Evolutionary conservation across 1,139 yeast species (phyloP).

Genomic region (Kodamaea derodonti): DNA sequence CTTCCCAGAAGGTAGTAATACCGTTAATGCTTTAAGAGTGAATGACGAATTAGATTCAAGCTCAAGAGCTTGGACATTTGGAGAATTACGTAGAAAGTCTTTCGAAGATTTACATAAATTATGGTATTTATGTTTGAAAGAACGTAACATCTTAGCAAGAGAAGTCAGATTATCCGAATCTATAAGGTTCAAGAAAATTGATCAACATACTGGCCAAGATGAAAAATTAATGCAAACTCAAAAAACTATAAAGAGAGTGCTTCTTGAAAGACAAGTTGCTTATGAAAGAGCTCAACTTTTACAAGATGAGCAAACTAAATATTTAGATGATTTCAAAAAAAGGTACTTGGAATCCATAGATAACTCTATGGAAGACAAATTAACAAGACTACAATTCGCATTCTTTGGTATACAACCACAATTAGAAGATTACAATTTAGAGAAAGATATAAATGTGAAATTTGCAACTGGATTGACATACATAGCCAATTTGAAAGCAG

Average conservation of each 20-base stretch:
- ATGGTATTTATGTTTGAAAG: constrained; percentile 86
- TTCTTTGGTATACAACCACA: constrained; percentile 69
- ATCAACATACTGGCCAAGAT: constrained; percentile 30
- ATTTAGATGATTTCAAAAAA: constrained; percentile 54
- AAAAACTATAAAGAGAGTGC: constrained; percentile 73
- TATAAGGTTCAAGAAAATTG: constrained; percentile 24
- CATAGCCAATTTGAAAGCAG: constrained; percentile 63
- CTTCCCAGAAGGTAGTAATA: constrained; percentile 52
- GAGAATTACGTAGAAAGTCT: constrained; percentile 85
- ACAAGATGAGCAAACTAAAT: constrained; percentile 41
- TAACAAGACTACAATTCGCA: constrained; percentile 76
- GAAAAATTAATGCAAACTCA: constrained; percentile 35
- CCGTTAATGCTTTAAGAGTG: constrained; percentile 54
- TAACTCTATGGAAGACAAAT: constrained; percentile 58
- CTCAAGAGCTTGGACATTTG: constrained; percentile 83
- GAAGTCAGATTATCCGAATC: constrained; percentile 53
- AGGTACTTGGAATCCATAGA: constrained; percentile 61
- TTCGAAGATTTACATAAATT: constrained; percentile 88
- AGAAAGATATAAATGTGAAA: constrained; percentile 49
- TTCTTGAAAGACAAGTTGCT: constrained; percentile 80
- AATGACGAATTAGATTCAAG: constrained; percentile 50
- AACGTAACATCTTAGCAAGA: constrained; percentile 74
- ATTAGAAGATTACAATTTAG: constrained; percentile 36
- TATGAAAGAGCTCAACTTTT: constrained; percentile 57
- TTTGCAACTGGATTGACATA: constrained; percentile 66